Evolutionary conservation across 345 rosid species (phyloP).

Genomic region (Orychophragmus violaceus): DNA sequence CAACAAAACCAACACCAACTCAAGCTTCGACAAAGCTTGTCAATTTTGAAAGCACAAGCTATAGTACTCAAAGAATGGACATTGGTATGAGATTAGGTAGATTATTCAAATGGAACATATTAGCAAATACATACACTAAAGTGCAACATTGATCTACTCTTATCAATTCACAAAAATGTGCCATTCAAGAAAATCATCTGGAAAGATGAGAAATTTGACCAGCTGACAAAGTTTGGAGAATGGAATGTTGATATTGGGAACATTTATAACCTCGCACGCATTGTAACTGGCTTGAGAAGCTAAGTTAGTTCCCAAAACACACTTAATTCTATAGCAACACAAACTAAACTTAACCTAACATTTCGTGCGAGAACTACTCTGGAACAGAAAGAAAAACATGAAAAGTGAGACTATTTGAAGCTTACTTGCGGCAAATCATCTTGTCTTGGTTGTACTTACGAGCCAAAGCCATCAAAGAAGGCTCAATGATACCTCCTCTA

Average conservation of each 20-base stretch:
- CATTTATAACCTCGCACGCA: constrained; percentile 40
- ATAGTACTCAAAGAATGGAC: too few relatives aligned
- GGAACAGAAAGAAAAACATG: too few relatives aligned
- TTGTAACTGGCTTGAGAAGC: constrained; percentile 34
- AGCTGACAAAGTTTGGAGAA: constrained; percentile 44
- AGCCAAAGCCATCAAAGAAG: constrained; percentile 89
- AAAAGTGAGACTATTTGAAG: too few relatives aligned
- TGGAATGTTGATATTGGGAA: constrained; percentile 34
- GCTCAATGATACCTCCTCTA: constrained; percentile 89
- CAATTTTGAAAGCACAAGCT: too few relatives aligned
- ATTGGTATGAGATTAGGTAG: too few relatives aligned
- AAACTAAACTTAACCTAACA: too few relatives aligned
- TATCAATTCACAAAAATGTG: constrained; percentile 13
- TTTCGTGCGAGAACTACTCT: too few relatives aligned
- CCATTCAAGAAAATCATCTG: constrained; percentile 71
- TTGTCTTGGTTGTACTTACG: constrained; percentile 87
- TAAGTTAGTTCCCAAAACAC: constrained; percentile 34
- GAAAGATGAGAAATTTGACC: constrained; percentile 22
- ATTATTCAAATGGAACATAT: not conserved
- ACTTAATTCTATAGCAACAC: not conserved
- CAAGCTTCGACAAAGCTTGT: too few relatives aligned
- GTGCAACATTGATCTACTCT: not conserved
- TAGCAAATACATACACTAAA: not conserved
- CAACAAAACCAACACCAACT: too few relatives aligned
- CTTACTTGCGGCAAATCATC: constrained; percentile 91